These are phyloP conservation scores for Calcarisporium arbuscula DNA, from an alignment of 2,329 filamentous ascomycete species.

Conservation along the genomic window DNA sequence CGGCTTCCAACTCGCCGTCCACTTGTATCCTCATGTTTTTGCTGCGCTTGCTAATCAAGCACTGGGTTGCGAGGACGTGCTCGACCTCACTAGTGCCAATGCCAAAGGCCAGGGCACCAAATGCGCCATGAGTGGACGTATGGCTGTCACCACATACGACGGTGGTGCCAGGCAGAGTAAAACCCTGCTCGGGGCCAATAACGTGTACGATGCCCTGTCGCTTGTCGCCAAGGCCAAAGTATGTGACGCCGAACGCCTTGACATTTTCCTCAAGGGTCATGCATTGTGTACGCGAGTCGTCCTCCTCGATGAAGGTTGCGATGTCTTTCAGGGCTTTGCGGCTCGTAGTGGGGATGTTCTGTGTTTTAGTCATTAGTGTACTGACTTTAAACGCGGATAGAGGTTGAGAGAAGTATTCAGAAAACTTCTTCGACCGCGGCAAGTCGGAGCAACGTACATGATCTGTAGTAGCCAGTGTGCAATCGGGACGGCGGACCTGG, in stretches of 20 bases:
- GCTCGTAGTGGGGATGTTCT: slow-evolving; percentile 91
- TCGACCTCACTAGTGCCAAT: slow-evolving; percentile 98
- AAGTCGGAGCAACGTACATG: slow-evolving; percentile 61
- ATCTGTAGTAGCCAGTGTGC: slow-evolving; percentile 92
- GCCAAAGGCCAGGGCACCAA: slow-evolving; percentile 89
- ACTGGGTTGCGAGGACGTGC: slow-evolving; percentile 95
- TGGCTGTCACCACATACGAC: slow-evolving; percentile 97
- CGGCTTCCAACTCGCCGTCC: slow-evolving; percentile 80
- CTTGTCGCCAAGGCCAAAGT: slow-evolving; percentile 94
- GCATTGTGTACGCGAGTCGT: slow-evolving; percentile 89
- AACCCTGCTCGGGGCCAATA: slow-evolving; percentile 96
- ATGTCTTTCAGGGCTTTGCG: slow-evolving; percentile 93
- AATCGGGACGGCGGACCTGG: slow-evolving; percentile 87
- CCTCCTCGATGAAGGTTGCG: slow-evolving; percentile 87
- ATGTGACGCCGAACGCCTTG: slow-evolving; percentile 91
- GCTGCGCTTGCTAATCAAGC: slow-evolving; percentile 85
- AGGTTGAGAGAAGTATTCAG: too few relatives aligned
- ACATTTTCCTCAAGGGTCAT: slow-evolving; percentile 96
- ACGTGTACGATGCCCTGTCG: slow-evolving; percentile 98
- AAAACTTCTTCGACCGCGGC: too few relatives aligned
- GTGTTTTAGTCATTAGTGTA: slow-evolving; percentile 11
- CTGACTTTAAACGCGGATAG: too few relatives aligned
- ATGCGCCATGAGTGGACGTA: slow-evolving; percentile 95
- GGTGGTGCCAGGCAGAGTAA: slow-evolving; percentile 93
- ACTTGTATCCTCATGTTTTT: slow-evolving; percentile 99